Conservation (phyloP, 192 early-diverging fungal genomes). For the Paraglomus occultum region DNA sequence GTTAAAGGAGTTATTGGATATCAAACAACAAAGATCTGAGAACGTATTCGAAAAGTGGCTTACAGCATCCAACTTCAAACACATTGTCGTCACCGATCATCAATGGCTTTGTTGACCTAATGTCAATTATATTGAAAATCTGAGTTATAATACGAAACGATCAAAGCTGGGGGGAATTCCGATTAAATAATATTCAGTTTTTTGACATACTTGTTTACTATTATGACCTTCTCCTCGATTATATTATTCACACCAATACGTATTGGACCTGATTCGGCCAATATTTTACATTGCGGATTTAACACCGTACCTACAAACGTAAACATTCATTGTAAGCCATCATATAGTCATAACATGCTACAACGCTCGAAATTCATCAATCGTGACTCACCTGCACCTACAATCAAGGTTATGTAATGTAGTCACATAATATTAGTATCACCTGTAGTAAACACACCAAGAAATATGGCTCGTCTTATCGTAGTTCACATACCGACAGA, state of each 20-base stretch:
- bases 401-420: neutral
- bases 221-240: slow-evolving; percentile 69
- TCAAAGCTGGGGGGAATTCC: neutral
- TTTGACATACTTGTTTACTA: slow-evolving; percentile 63
- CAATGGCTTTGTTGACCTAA: slow-evolving; percentile 48
- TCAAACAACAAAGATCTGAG: too few species aligned
- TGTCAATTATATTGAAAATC: neutral
- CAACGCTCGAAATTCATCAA: neutral
- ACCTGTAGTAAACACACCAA: neutral
- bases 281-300: slow-evolving; percentile 70
- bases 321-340: neutral
- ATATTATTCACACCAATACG: slow-evolving; percentile 71
- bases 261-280: slow-evolving; percentile 65
- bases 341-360: neutral
- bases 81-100: slow-evolving; percentile 72
- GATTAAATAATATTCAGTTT: neutral
- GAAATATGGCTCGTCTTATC: neutral
- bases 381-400: neutral
- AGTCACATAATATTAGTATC: neutral
- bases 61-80: slow-evolving; percentile 72
- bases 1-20: neutral
- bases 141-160: neutral
- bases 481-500: slow-evolving; percentile 41
- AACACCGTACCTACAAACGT: slow-evolving; percentile 57
- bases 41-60: slow-evolving; percentile 17